These are phyloP conservation scores for Fagopyrum homotropicum DNA, from an alignment of 148 eudicot species.

Conservation along the genomic window DNA sequence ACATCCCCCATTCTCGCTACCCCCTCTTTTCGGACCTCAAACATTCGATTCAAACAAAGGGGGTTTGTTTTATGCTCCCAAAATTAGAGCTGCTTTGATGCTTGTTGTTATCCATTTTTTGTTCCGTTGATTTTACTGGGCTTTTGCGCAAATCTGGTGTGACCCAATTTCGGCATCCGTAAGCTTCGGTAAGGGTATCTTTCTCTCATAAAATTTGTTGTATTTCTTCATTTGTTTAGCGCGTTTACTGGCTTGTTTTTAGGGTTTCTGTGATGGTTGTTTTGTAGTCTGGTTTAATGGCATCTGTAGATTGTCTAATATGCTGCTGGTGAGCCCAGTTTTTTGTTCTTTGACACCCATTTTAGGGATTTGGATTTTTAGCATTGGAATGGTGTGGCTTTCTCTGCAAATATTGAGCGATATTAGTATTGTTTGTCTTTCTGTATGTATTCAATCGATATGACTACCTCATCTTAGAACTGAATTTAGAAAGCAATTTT, in stretches of 20 bases:
- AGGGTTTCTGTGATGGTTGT: not conserved
- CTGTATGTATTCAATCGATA: not conserved
- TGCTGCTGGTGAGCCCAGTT: not conserved
- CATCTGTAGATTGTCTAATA: not conserved
- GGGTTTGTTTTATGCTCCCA: not conserved
- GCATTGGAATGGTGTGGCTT: not conserved
- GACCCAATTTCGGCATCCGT: slow-evolving; percentile 10
- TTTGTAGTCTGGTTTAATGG: not conserved
- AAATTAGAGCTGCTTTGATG: not conserved
- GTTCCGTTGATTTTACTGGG: slow-evolving; percentile 9
- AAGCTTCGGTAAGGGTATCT: not conserved
- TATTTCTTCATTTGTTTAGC: slow-evolving; percentile 1
- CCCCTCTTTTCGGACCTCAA: not conserved
- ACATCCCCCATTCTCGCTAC: not conserved
- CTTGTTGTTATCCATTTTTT: not conserved
- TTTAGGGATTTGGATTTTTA: not conserved
- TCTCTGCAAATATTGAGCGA: not conserved
- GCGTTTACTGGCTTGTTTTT: not conserved
- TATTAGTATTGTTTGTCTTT: not conserved
- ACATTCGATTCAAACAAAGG: slow-evolving; percentile 1
- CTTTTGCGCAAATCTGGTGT: slow-evolving; percentile 11
- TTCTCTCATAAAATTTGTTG: not conserved
- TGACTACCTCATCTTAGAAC: not conserved
- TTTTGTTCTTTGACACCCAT: not conserved
- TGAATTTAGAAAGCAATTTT: not conserved